phyloP scores from a whole-genome alignment of 169 alveolate genomes.

The Prorocentrum cordatum region DNA sequence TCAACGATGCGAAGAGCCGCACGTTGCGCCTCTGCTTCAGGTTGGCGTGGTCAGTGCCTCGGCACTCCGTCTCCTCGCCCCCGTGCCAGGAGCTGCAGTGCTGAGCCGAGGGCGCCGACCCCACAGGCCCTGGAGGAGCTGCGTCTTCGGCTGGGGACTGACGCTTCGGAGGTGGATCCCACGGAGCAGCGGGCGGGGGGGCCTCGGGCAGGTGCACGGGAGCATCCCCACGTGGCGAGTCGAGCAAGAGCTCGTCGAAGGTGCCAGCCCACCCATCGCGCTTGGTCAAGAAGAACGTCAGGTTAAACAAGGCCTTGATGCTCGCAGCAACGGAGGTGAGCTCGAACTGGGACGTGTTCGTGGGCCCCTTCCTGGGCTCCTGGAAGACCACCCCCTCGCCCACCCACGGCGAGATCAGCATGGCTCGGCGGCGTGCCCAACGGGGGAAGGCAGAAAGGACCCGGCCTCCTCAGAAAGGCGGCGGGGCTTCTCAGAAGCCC shows the following conservation, averaged over 20 bases:
- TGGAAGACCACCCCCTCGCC: conserved; percentile 32
- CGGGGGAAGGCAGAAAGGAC: too few species aligned
- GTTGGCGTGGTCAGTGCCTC: not conserved
- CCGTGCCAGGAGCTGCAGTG: conserved; percentile 64
- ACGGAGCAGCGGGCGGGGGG: conserved; percentile 35
- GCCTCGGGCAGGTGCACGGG: conserved; percentile 54
- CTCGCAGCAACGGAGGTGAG: conserved; percentile 49
- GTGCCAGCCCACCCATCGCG: conserved; percentile 66
- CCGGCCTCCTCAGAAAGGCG: too few species aligned
- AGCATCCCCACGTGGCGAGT: conserved; percentile 12
- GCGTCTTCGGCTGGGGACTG: not conserved
- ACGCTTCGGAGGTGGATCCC: conserved; percentile 21
- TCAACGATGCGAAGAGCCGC: not conserved
- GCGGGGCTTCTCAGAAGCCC: too few species aligned
- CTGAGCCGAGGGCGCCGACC: not conserved
- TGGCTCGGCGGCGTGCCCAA: too few species aligned
- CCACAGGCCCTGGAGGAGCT: not conserved
- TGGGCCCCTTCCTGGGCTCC: conserved; percentile 28
- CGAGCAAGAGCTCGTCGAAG: conserved; percentile 34
- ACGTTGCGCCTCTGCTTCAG: conserved; percentile 31
- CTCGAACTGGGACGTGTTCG: conserved; percentile 35
- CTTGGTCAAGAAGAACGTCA: conserved; percentile 30
- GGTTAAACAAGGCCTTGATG: conserved; percentile 8
- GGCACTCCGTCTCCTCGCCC: not conserved
- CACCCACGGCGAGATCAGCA: conserved; percentile 62